These are phyloP conservation scores for Bryoglossum gracile DNA, from an alignment of 495 filamentous ascomycete species.

Conservation along the genomic window DNA sequence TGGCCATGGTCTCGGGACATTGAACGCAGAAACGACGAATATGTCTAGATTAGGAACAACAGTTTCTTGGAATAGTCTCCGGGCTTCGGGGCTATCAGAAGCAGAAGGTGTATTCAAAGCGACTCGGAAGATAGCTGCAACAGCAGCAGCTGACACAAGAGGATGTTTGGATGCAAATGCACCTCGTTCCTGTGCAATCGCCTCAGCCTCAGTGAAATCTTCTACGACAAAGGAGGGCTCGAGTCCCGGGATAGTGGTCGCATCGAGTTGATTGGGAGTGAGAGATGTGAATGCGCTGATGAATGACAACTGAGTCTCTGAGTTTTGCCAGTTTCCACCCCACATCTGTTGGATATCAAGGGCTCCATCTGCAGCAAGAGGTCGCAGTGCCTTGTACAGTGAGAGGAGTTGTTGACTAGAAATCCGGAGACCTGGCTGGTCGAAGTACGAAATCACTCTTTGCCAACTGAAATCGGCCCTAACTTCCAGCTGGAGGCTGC, in stretches of 20 bases:
- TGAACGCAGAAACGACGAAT: slow-evolving; percentile 72
- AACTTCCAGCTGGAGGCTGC: slow-evolving; percentile 38
- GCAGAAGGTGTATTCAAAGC: slow-evolving; percentile 58
- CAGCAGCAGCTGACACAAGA: slow-evolving; percentile 78
- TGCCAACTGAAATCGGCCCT: slow-evolving; percentile 69
- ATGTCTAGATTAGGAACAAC: slow-evolving; percentile 63
- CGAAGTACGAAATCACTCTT: slow-evolving; percentile 71
- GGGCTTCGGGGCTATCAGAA: slow-evolving; percentile 58
- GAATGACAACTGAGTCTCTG: slow-evolving; percentile 83
- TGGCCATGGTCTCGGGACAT: slow-evolving; percentile 50
- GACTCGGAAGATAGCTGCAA: slow-evolving; percentile 73
- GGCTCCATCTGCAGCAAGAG: slow-evolving; percentile 49
- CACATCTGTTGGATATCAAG: slow-evolving; percentile 78
- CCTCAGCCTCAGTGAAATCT: slow-evolving; percentile 66
- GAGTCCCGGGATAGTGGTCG: slow-evolving; percentile 71
- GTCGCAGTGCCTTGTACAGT: slow-evolving; percentile 68
- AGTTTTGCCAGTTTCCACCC: slow-evolving; percentile 84
- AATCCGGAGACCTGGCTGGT: slow-evolving; percentile 69
- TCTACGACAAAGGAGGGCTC: slow-evolving; percentile 68
- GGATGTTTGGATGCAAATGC: slow-evolving; percentile 74
- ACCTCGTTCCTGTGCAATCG: slow-evolving; percentile 61
- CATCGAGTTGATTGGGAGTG: slow-evolving; percentile 66
- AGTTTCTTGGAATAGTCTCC: slow-evolving; percentile 57
- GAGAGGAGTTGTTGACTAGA: slow-evolving; percentile 71
- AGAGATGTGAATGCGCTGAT: slow-evolving; percentile 71